These are phyloP conservation scores for Begonia masoniana DNA, from an alignment of 306 rosid genomes.

Conservation along the genomic window DNA sequence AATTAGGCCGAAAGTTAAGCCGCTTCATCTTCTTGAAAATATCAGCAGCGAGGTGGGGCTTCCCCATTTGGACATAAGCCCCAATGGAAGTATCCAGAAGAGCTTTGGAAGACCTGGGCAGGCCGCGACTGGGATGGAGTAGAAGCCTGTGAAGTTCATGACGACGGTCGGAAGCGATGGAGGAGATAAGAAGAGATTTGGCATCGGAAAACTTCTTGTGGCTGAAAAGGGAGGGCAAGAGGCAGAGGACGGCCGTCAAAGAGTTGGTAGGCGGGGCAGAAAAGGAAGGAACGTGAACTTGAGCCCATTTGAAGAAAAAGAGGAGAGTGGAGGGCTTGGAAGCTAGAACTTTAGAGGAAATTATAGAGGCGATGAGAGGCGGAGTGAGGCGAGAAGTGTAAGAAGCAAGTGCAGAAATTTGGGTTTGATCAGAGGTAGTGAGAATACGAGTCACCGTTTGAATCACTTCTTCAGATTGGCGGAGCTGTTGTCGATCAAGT, in stretches of 20 bases:
- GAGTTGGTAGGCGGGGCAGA: slow-evolving; percentile 25
- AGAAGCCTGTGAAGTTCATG: slow-evolving; percentile 43
- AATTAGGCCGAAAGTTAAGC: slow-evolving; percentile 25
- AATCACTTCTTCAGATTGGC: slow-evolving; percentile 9
- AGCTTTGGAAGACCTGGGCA: slow-evolving; percentile 20
- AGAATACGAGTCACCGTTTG: slow-evolving; percentile 21
- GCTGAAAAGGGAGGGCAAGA: slow-evolving; percentile 53
- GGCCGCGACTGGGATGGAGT: slow-evolving; percentile 21
- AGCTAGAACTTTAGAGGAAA: slow-evolving; percentile 31
- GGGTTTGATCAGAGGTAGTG: slow-evolving; percentile 8
- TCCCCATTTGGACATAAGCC: slow-evolving; percentile 41
- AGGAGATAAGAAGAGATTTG: slow-evolving; percentile 45
- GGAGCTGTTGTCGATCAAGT: not conserved
- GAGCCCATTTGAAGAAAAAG: slow-evolving; percentile 47
- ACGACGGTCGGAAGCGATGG: slow-evolving; percentile 46
- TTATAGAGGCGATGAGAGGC: slow-evolving; percentile 34
- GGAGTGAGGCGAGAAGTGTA: slow-evolving; percentile 36
- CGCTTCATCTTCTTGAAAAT: slow-evolving; percentile 65
- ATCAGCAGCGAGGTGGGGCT: slow-evolving; percentile 45
- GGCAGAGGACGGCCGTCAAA: slow-evolving; percentile 29
- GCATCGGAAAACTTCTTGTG: slow-evolving; percentile 48
- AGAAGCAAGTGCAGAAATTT: slow-evolving; percentile 11
- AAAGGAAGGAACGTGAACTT: slow-evolving; percentile 31
- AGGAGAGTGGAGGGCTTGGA: slow-evolving; percentile 35
- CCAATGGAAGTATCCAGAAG: slow-evolving; percentile 57